Percentiles rank a stretch among this genome's conserved stretches.
These are phyloP conservation scores for Aureobasidium sp. DNA, from an alignment of 2,329 filamentous ascomycete genomes.

Conservation along the genomic window DNA sequence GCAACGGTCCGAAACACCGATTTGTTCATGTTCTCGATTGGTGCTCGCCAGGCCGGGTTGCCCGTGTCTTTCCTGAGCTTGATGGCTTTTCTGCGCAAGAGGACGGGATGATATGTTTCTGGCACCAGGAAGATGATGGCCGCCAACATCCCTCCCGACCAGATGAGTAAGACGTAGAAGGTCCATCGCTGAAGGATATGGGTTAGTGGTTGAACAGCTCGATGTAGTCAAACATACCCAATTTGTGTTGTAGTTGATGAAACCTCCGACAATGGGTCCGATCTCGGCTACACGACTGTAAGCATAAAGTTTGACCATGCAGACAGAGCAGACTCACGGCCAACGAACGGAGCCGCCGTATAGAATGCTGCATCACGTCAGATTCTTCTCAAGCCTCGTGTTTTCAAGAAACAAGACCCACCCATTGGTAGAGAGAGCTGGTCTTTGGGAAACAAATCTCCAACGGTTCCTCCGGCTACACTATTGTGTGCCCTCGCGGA, in stretches of 20 bases:
- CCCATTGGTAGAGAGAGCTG: slow-evolving; percentile 76
- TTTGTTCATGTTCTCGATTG: slow-evolving; percentile 62
- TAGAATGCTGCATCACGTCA: slow-evolving; percentile 39
- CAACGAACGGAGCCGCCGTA: slow-evolving; percentile 42
- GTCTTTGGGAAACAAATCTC: slow-evolving; percentile 62
- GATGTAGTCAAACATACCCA: slow-evolving; percentile 39
- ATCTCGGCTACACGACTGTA: slow-evolving; percentile 50
- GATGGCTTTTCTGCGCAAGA: slow-evolving; percentile 64
- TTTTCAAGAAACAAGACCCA: slow-evolving; percentile 17
- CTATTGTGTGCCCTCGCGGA: slow-evolving; percentile 15
- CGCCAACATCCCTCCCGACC: slow-evolving; percentile 56
- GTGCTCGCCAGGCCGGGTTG: slow-evolving; percentile 66
- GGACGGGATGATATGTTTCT: slow-evolving; percentile 71
- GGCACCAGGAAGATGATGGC: slow-evolving; percentile 66
- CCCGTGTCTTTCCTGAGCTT: slow-evolving; percentile 63
- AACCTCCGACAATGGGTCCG: slow-evolving; percentile 59
- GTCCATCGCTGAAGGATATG: slow-evolving; percentile 30
- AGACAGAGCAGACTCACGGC: slow-evolving; percentile 29
- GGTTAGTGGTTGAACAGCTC: not conserved
- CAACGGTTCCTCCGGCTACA: slow-evolving; percentile 77
- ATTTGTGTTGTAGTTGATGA: slow-evolving; percentile 65
- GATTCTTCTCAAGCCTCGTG: not conserved
- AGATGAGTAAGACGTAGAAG: slow-evolving; percentile 78
- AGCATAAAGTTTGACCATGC: slow-evolving; percentile 23
- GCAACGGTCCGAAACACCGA: slow-evolving; percentile 50